Percentiles rank a stretch among this genome's conserved stretches.
Conservation (phyloP, 306 rosid species). For the Inga leiocalycina region DNA sequence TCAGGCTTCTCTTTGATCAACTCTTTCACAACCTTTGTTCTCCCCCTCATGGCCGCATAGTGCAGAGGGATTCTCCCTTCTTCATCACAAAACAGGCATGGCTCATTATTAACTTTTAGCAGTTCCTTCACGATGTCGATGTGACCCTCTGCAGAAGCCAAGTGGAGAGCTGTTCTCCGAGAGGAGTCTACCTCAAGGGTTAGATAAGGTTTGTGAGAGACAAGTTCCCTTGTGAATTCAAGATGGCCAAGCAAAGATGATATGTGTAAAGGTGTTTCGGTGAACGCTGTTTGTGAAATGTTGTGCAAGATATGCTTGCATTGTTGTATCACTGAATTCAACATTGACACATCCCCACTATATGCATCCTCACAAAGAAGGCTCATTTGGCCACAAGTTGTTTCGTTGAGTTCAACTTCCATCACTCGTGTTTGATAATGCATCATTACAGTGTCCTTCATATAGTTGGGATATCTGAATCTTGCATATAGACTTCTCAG, state of each 20-base stretch:
- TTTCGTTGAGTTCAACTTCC: background rate
- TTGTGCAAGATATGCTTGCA: background rate
- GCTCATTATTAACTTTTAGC: background rate
- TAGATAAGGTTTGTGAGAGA: background rate
- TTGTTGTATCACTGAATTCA: background rate
- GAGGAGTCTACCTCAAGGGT: background rate
- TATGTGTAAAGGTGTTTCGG: background rate
- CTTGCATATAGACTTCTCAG: no score
- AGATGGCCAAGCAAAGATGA: constrained; percentile 10
- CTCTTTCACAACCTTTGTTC: background rate
- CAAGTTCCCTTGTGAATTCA: background rate
- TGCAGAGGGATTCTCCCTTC: constrained; percentile 22
- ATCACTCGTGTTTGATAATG: background rate
- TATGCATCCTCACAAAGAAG: background rate
- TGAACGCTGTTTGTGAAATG: background rate
- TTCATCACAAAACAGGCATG: background rate
- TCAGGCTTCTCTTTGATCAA: background rate
- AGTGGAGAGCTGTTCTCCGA: background rate
- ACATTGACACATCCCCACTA: background rate
- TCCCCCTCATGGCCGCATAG: constrained; percentile 32
- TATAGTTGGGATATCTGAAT: background rate
- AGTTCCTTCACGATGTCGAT: background rate
- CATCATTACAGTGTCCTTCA: background rate
- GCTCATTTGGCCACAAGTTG: background rate
- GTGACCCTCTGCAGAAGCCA: constrained; percentile 35